Evolutionary conservation across 2,329 filamentous ascomycete genomes (phyloP).

Genomic region (Epichloe hybrida): DNA sequence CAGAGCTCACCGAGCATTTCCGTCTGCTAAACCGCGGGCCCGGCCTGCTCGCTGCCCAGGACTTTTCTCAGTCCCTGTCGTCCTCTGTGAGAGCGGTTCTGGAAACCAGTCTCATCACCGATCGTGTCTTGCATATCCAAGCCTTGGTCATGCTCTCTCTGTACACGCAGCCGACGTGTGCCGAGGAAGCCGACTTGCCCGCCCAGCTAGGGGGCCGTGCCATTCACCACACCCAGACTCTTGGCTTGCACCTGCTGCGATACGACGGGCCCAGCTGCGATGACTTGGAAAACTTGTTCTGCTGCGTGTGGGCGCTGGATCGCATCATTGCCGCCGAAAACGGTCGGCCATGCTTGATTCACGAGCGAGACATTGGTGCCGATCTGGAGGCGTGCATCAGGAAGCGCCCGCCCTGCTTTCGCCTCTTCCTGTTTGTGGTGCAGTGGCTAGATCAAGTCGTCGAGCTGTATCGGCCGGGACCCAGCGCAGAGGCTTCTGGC

Average conservation of each 20-base stretch:
- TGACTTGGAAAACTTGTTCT: conserved; percentile 37
- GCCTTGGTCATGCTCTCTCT: conserved; percentile 40
- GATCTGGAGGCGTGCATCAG: conserved; percentile 37
- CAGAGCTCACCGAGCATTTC: conserved; percentile 29
- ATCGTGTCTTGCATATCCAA: conserved; percentile 42
- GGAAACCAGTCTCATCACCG: conserved; percentile 38
- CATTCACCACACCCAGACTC: conserved; percentile 42
- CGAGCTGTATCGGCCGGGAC: conserved; percentile 43
- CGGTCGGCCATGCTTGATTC: conserved; percentile 44
- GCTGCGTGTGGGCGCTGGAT: conserved; percentile 47
- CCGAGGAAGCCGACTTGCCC: conserved; percentile 40
- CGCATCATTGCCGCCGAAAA: conserved; percentile 46
- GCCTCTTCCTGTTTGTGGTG: conserved; percentile 40
- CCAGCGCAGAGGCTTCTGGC: conserved; percentile 25
- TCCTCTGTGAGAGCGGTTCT: conserved; percentile 35
- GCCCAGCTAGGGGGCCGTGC: conserved; percentile 39
- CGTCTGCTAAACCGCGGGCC: conserved; percentile 27
- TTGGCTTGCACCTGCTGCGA: conserved; percentile 38
- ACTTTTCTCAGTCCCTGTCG: conserved; percentile 35
- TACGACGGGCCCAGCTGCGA: conserved; percentile 26
- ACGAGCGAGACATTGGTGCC: conserved; percentile 45
- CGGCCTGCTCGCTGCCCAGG: conserved; percentile 26
- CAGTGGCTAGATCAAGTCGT: conserved; percentile 45
- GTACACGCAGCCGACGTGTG: conserved; percentile 42
- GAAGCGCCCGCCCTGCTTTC: conserved; percentile 39